phyloP scores from a whole-genome alignment of 257 asterid species.

The Gentiana macrophylla region DNA sequence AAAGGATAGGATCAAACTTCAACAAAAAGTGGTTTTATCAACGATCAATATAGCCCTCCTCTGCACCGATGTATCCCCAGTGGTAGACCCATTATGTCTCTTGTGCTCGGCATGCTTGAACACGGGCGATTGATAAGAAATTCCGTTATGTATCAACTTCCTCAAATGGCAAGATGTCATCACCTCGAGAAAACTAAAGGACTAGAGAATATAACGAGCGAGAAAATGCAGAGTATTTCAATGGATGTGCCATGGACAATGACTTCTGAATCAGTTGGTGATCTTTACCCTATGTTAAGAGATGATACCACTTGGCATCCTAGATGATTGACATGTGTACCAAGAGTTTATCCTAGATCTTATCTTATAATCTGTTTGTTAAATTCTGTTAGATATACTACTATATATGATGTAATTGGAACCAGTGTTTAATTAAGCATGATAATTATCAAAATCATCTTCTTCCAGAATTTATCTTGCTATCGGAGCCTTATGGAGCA shows the following conservation, averaged over 20 bases:
- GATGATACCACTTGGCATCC: no score
- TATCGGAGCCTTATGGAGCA: no score
- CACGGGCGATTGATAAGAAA: constrained; percentile 20
- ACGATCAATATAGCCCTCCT: constrained; percentile 39
- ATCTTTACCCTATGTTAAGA: constrained; percentile 29
- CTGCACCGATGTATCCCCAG: constrained; percentile 36
- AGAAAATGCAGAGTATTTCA: constrained; percentile 21
- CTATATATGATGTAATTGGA: no score
- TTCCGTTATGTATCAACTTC: not conserved
- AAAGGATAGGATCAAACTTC: constrained; percentile 31
- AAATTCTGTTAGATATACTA: no score
- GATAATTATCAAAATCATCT: no score
- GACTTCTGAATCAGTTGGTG: constrained; percentile 30
- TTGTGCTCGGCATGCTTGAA: constrained; percentile 54
- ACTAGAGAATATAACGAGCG: not conserved
- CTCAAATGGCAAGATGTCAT: no score
- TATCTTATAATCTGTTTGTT: no score
- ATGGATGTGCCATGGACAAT: constrained; percentile 34
- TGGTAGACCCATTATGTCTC: constrained; percentile 55
- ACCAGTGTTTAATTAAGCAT: no score
- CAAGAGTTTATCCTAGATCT: no score
- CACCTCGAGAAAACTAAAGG: no score
- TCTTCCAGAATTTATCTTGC: no score
- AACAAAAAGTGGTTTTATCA: constrained; percentile 23
- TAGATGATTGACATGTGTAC: no score